Evolutionary conservation across 2,329 filamentous ascomycete species (phyloP).

Genomic region (Phyllosticta capitalensis): DNA sequence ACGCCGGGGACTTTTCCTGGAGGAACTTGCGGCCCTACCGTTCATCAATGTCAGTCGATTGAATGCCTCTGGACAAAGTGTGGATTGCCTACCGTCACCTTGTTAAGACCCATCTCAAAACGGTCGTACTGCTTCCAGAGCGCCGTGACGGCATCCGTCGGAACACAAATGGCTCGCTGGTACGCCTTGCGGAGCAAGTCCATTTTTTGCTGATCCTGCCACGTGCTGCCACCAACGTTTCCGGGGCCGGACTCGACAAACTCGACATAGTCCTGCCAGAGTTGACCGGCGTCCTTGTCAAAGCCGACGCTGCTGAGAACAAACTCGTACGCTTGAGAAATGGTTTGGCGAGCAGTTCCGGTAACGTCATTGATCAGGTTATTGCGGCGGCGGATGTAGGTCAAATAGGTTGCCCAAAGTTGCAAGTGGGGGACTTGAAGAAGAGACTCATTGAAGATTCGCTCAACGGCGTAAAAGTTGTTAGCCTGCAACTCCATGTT

Average conservation of each 20-base stretch:
- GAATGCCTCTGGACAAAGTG: no score
- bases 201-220: constrained; percentile 99
- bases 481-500: constrained; percentile 84
- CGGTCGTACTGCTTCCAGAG: constrained; percentile 97
- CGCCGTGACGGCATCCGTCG: constrained; percentile 70
- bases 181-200: constrained; percentile 86
- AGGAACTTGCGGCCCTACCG: constrained; percentile 83
- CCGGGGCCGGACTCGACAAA: constrained; percentile 87
- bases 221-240: constrained; percentile 70
- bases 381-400: constrained; percentile 87
- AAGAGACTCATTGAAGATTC: constrained; percentile 73
- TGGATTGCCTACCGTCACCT: constrained; percentile 76
- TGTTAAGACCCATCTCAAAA: constrained; percentile 91
- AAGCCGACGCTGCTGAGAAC: constrained; percentile 83
- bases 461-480: constrained; percentile 69
- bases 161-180: constrained; percentile 78
- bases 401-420: constrained; percentile 87
- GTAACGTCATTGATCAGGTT: constrained; percentile 72
- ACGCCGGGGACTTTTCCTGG: constrained; percentile 82
- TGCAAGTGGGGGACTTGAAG: constrained; percentile 71
- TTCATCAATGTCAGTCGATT: constrained; percentile 14
- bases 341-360: constrained; percentile 65
- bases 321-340: constrained; percentile 84
- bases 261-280: constrained; percentile 93
- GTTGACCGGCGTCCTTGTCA: constrained; percentile 77